phyloP scores from a whole-genome alignment of 345 rosid species.

The Eucalyptus erythrocorys region DNA sequence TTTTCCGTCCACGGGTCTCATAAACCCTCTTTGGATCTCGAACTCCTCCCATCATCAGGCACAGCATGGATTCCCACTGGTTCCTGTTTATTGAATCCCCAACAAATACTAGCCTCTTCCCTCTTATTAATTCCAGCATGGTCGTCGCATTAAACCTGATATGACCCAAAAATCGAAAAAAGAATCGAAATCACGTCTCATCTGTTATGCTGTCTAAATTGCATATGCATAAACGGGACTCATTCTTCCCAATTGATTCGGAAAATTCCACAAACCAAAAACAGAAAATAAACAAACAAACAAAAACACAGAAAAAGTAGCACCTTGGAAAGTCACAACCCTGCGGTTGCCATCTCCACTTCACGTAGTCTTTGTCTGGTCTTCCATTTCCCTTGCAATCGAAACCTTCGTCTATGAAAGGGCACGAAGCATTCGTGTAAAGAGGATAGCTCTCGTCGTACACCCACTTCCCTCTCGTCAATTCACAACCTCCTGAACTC shows the following conservation, averaged over 20 bases:
- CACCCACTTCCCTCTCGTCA: conserved; percentile 76
- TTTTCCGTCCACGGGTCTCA: conserved; percentile 68
- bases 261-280: not conserved
- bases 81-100: conserved; percentile 95
- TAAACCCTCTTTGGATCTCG: conserved; percentile 77
- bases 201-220: not conserved
- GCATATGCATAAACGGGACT: not conserved
- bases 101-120: conserved; percentile 86
- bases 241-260: not conserved
- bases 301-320: not conserved
- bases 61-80: conserved; percentile 97
- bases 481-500: conserved; percentile 35
- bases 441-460: conserved; percentile 59
- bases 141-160: conserved; percentile 71
- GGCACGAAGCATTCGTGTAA: conserved; percentile 71
- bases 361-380: conserved; percentile 47
- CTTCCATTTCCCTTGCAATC: conserved; percentile 78
- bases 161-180: not conserved
- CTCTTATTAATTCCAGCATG: conserved; percentile 70
- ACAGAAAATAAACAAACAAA: not conserved
- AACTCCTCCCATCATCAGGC: conserved; percentile 62
- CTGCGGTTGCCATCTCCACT: conserved; percentile 81
- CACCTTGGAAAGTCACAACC: conserved; percentile 82
- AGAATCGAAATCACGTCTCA: not conserved
- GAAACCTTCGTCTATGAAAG: conserved; percentile 90